A percentile compares a stretch with the other conserved stretches of the same genome.
phyloP scores from a whole-genome alignment of 2,329 filamentous ascomycete species.

The Fonsecaea monophora region DNA sequence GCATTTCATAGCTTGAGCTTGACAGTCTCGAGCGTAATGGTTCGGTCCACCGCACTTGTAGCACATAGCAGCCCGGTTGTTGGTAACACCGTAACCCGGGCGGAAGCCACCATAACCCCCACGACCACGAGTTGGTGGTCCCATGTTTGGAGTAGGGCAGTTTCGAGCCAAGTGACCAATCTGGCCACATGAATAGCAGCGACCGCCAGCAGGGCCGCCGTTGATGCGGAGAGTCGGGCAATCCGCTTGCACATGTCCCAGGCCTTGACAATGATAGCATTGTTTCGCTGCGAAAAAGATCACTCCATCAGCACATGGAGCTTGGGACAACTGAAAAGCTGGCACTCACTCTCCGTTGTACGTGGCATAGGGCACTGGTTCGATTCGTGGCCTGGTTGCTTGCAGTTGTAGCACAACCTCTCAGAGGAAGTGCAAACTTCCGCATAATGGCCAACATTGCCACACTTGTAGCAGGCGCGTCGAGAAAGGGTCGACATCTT shows the following conservation, averaged over 20 bases:
- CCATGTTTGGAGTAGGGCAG: slow-evolving; percentile 78
- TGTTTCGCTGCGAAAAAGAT: slow-evolving; percentile 75
- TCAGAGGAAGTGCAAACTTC: slow-evolving; percentile 98
- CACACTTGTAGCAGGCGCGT: slow-evolving; percentile 79
- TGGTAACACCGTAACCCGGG: slow-evolving; percentile 69
- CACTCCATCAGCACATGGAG: slow-evolving; percentile 6
- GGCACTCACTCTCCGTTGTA: slow-evolving; percentile 80
- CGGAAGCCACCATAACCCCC: slow-evolving; percentile 69
- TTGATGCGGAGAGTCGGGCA: slow-evolving; percentile 95
- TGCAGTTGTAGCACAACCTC: slow-evolving; percentile 99
- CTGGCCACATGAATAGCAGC: slow-evolving; percentile 97
- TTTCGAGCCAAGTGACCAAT: slow-evolving; percentile 90
- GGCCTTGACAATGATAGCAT: slow-evolving; percentile 99
- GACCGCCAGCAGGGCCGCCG: slow-evolving; percentile 77
- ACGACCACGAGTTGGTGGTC: slow-evolving; percentile 71
- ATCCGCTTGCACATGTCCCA: slow-evolving; percentile 97
- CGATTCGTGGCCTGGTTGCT: slow-evolving; percentile 83
- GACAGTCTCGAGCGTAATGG: slow-evolving; percentile 97
- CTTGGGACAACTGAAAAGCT: not conserved
- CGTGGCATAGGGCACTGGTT: slow-evolving; percentile 96
- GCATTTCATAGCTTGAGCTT: slow-evolving; percentile 98
- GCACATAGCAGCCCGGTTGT: slow-evolving; percentile 65
- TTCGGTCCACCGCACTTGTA: slow-evolving; percentile 84
- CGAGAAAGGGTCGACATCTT: slow-evolving; percentile 80
- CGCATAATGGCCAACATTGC: slow-evolving; percentile 76